phyloP scores from a whole-genome alignment of 805 yeast genomes.

The Nematodospora valgi region DNA sequence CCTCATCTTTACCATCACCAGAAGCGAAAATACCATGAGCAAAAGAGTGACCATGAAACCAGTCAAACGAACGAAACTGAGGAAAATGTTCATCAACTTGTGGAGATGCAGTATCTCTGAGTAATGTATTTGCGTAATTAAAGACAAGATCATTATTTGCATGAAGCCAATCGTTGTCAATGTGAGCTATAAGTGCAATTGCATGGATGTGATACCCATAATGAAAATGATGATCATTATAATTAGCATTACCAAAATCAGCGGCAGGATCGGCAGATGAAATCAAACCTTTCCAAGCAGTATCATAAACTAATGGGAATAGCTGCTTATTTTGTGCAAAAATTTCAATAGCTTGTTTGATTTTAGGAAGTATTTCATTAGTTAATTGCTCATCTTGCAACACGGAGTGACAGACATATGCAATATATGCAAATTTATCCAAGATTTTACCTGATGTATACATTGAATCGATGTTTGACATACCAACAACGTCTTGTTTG shows the following conservation, averaged over 20 bases:
- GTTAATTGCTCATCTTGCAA: conserved; percentile 56
- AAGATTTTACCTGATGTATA: conserved; percentile 85
- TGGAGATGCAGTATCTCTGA: conserved; percentile 70
- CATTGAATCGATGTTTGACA: conserved; percentile 77
- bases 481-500: conserved; percentile 50
- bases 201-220: conserved; percentile 75
- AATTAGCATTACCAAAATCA: conserved; percentile 72
- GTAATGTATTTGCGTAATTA: conserved; percentile 53
- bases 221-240: conserved; percentile 76
- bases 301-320: conserved; percentile 75
- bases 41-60: conserved; percentile 78
- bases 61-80: conserved; percentile 64
- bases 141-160: conserved; percentile 26
- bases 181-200: conserved; percentile 60
- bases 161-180: conserved; percentile 46
- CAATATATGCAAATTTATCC: conserved; percentile 86
- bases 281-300: conserved; percentile 72
- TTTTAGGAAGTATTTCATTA: conserved; percentile 45
- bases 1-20: conserved; percentile 77
- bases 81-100: conserved; percentile 58
- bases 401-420: conserved; percentile 68
- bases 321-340: conserved; percentile 69
- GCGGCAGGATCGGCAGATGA: conserved; percentile 62
- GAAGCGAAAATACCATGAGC: conserved; percentile 69
- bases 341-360: conserved; percentile 66